Percentiles rank a stretch among this genome's conserved stretches.
These are phyloP conservation scores for Penicillium canescens DNA, from an alignment of 495 filamentous ascomycete species.

Conservation along the genomic window DNA sequence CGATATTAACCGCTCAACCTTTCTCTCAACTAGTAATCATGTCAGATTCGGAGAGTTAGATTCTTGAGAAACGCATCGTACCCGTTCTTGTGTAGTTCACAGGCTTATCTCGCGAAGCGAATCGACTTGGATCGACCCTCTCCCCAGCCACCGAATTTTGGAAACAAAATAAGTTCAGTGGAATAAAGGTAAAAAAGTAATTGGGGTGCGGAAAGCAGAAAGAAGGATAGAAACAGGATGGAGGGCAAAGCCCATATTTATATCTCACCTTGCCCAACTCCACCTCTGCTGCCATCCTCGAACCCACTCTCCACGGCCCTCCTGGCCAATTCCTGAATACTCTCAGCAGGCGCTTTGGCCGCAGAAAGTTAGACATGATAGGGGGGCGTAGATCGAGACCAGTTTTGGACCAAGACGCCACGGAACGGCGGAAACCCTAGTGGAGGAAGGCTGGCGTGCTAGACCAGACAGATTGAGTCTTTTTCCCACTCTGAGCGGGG, in stretches of 20 bases:
- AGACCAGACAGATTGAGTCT: conserved; percentile 28
- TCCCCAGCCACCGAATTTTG: conserved; percentile 43
- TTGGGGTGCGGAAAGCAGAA: conserved; percentile 4
- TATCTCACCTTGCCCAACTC: conserved; percentile 18
- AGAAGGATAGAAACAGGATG: conserved; percentile 13
- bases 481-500: conserved; percentile 53
- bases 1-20: too few relatives aligned
- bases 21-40: background rate
- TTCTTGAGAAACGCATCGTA: conserved; percentile 5
- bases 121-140: conserved; percentile 19
- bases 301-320: conserved; percentile 6
- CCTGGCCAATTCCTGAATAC: conserved; percentile 6
- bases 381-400: conserved; percentile 27
- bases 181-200: conserved; percentile 5
- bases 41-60: conserved; percentile 1
- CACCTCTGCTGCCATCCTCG: conserved; percentile 4
- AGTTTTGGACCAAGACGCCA: conserved; percentile 26
- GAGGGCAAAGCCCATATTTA: conserved; percentile 18
- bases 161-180: conserved; percentile 3
- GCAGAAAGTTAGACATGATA: conserved; percentile 13
- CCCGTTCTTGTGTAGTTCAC: conserved; percentile 21
- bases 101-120: conserved; percentile 13
- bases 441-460: conserved; percentile 37
- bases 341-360: conserved; percentile 14
- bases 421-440: conserved; percentile 34